Conservation (phyloP, 768 basidiomycete genomes). For the Mycena haematopus region DNA sequence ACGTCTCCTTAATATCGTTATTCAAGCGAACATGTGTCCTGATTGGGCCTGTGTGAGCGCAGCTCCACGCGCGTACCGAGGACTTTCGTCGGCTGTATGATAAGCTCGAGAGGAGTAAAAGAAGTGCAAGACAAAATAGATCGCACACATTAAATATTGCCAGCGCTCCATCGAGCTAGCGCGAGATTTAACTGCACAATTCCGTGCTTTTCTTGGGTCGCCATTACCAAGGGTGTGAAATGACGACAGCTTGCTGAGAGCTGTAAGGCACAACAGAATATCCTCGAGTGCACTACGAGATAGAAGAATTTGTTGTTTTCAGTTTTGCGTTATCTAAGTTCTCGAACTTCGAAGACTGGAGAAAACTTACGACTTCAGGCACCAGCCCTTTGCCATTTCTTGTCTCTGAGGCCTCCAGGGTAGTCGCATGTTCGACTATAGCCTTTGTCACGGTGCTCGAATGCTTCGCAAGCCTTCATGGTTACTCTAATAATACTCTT, state of each 20-base stretch:
- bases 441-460: not conserved
- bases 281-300: constrained; percentile 3
- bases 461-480: not conserved
- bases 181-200: no score
- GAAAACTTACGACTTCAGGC: not conserved
- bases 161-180: no score
- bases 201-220: no score
- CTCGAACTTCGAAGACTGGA: not conserved
- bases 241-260: not conserved
- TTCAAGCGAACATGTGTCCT: no score
- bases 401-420: not conserved
- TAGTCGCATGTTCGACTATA: not conserved
- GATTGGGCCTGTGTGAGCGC: no score
- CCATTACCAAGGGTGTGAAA: not conserved
- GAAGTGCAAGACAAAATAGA: not conserved
- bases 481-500: no score
- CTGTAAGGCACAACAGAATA: not conserved
- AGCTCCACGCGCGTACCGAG: not conserved
- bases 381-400: not conserved
- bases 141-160: no score
- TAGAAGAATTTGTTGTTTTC: no score
- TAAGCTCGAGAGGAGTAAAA: no score
- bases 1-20: no score
- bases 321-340: no score
- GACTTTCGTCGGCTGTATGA: not conserved